phyloP scores from a whole-genome alignment of 345 rosid species.

The Dipteronia dyeriana region DNA sequence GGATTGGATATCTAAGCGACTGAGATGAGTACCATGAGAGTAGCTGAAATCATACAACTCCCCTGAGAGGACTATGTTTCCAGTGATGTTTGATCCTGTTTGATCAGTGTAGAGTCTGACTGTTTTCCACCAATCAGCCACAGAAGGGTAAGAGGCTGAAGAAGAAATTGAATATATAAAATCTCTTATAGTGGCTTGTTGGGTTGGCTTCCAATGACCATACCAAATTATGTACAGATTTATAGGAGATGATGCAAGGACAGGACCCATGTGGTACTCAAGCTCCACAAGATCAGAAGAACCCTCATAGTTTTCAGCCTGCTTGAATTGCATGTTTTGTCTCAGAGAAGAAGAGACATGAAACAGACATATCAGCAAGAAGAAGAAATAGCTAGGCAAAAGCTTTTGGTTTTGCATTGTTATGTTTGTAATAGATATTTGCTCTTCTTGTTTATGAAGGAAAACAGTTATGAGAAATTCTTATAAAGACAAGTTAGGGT shows the following conservation, averaged over 20 bases:
- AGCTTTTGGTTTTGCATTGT: slow-evolving; percentile 31
- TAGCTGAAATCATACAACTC: slow-evolving; percentile 44
- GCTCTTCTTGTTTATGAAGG: slow-evolving; percentile 3
- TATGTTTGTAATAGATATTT: background rate
- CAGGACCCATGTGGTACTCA: slow-evolving; percentile 72
- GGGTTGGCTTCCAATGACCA: slow-evolving; percentile 59
- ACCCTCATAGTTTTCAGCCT: slow-evolving; percentile 47
- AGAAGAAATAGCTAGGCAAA: slow-evolving; percentile 9
- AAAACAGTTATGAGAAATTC: slow-evolving; percentile 1
- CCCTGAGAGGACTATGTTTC: slow-evolving; percentile 39
- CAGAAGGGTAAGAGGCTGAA: slow-evolving; percentile 48
- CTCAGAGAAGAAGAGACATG: slow-evolving; percentile 20
- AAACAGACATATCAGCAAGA: slow-evolving; percentile 19
- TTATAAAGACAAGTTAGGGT: slow-evolving; percentile 21
- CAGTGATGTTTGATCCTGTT: slow-evolving; percentile 58
- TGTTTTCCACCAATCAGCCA: slow-evolving; percentile 66
- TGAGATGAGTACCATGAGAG: slow-evolving; percentile 55
- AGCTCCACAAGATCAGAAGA: slow-evolving; percentile 54
- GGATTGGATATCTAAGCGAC: slow-evolving; percentile 51
- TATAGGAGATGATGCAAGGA: slow-evolving; percentile 51
- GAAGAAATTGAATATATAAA: slow-evolving; percentile 57
- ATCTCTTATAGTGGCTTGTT: slow-evolving; percentile 54
- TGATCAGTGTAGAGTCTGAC: slow-evolving; percentile 63
- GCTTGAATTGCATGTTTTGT: slow-evolving; percentile 28
- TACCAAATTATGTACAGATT: slow-evolving; percentile 60